Evolutionary conservation across 2,329 filamentous ascomycete genomes (phyloP).

Genomic region (Colletotrichum filicis): DNA sequence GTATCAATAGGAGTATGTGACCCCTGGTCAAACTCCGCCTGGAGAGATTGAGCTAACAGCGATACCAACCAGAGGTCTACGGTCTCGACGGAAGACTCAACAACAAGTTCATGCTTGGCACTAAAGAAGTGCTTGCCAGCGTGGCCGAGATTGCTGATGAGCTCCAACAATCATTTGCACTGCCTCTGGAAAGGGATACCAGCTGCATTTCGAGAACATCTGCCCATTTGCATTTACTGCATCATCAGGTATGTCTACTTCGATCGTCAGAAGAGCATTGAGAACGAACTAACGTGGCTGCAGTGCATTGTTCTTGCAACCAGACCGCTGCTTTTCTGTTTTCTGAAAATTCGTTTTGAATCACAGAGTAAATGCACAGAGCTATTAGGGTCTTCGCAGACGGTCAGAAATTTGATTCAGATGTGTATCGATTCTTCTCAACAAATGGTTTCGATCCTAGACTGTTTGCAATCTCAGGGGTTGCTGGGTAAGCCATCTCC

Average conservation of each 20-base stretch:
- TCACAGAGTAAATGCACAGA: conserved; percentile 38
- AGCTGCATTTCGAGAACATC: conserved; percentile 48
- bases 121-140: conserved; percentile 43
- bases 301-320: conserved; percentile 48
- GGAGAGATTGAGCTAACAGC: too few relatives aligned
- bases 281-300: neutral
- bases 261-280: too few relatives aligned
- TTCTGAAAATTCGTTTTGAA: conserved; percentile 45
- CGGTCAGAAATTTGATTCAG: conserved; percentile 46
- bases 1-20: conserved; percentile 44
- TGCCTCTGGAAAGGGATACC: conserved; percentile 41
- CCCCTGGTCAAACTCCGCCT: too few relatives aligned
- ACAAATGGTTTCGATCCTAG: conserved; percentile 51
- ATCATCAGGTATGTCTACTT: conserved; percentile 45
- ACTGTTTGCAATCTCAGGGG: conserved; percentile 55
- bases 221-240: conserved; percentile 45
- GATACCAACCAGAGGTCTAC: conserved; percentile 41
- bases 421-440: conserved; percentile 48
- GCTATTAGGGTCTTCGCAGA: conserved; percentile 51
- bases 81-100: conserved; percentile 43
- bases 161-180: conserved; percentile 42
- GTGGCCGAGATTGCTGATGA: conserved; percentile 45
- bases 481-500: conserved; percentile 52
- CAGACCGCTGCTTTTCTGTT: conserved; percentile 44
- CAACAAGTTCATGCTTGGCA: conserved; percentile 44